Percentiles rank a stretch among this genome's conserved stretches.
Conservation (phyloP, 768 basidiomycete genomes). For the Rhizopogon vesiculosus region DNA sequence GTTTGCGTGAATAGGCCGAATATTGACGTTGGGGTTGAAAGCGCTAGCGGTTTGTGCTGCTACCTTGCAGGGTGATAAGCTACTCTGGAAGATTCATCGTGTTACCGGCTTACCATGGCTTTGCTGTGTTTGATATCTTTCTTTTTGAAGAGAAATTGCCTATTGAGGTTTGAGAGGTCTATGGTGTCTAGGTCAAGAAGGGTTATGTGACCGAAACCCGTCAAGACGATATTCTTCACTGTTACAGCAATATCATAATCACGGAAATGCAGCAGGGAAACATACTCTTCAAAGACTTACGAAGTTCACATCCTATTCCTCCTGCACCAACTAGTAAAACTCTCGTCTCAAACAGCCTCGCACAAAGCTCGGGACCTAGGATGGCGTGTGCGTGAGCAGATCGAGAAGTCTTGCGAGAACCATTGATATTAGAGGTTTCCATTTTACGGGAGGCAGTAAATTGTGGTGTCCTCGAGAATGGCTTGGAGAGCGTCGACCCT, state of each 20-base stretch:
- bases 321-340: conserved; percentile 93
- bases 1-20: conserved; percentile 89
- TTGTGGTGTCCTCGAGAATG: neutral
- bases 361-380: conserved; percentile 68
- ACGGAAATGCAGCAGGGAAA: neutral
- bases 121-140: conserved; percentile 98
- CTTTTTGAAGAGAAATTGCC: conserved; percentile 95
- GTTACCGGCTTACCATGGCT: conserved; percentile 56
- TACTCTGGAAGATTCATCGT: neutral
- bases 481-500: neutral
- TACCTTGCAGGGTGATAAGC: conserved; percentile 39
- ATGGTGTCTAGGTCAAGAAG: conserved; percentile 97
- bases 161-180: conserved; percentile 94
- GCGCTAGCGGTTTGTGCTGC: conserved; percentile 77
- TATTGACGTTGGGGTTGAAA: conserved; percentile 85
- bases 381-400: conserved; percentile 69
- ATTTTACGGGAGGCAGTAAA: neutral
- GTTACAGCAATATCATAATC: conserved; percentile 1
- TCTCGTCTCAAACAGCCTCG: conserved; percentile 53
- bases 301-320: conserved; percentile 94
- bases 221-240: conserved; percentile 96
- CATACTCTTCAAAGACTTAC: conserved; percentile 39
- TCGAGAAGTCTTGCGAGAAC: conserved; percentile 26
- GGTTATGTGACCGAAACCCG: conserved; percentile 90
- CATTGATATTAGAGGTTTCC: conserved; percentile 6